phyloP scores from a whole-genome alignment of 2,329 filamentous ascomycete genomes.

The Cercospora zeina region DNA sequence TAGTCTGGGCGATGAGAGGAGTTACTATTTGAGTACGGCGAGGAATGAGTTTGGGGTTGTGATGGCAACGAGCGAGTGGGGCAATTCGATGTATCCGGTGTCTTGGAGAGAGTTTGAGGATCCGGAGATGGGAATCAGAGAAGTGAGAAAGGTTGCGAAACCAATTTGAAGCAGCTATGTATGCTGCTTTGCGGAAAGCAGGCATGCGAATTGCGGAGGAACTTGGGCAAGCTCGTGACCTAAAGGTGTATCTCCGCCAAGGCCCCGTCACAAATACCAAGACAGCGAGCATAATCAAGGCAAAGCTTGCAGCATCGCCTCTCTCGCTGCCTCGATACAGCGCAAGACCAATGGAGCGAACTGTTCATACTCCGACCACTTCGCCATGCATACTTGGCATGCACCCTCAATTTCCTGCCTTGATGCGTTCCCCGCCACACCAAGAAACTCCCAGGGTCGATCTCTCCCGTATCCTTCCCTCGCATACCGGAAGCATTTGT shows the following conservation, averaged over 20 bases:
- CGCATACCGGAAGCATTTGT: not conserved
- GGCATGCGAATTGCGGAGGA: not conserved
- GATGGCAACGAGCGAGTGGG: constrained; percentile 83
- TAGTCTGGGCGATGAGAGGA: constrained; percentile 83
- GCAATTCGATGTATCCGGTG: constrained; percentile 87
- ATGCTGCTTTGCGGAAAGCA: not conserved
- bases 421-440: not conserved
- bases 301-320: not conserved
- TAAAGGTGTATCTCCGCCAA: too few species aligned
- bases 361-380: not conserved
- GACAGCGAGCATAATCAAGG: not conserved
- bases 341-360: not conserved
- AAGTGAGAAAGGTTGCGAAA: constrained; percentile 90
- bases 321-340: not conserved
- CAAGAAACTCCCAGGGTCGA: not conserved
- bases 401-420: not conserved
- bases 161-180: constrained; percentile 63
- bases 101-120: constrained; percentile 96
- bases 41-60: constrained; percentile 91
- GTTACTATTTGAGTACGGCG: constrained; percentile 92
- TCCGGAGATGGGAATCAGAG: constrained; percentile 71
- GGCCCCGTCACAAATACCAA: too few species aligned
- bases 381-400: not conserved
- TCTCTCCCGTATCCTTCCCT: not conserved
- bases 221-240: too few species aligned